Evolutionary conservation across 441 rosid species (phyloP).

Genomic region (Bocquillonia castaneifolia): DNA sequence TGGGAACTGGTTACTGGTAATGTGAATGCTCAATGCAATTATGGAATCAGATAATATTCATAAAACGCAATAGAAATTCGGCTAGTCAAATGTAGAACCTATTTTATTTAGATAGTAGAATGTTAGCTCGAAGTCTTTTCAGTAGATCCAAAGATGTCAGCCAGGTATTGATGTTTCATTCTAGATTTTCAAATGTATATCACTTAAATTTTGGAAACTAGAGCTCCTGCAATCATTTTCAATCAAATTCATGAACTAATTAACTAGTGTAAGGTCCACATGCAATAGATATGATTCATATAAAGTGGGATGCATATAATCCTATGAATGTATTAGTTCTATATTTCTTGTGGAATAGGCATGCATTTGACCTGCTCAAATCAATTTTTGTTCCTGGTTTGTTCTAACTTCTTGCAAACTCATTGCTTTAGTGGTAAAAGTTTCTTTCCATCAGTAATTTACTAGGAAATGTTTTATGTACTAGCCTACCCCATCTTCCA

Average conservation of each 20-base stretch:
- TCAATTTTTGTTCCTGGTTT: neutral
- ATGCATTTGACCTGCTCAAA: neutral
- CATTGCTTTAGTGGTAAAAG: neutral
- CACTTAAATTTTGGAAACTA: neutral
- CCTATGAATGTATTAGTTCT: neutral
- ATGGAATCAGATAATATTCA: neutral
- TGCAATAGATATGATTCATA: neutral
- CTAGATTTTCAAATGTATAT: neutral
- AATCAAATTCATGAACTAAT: neutral
- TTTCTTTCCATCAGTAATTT: neutral
- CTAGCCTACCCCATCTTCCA: neutral
- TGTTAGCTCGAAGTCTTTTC: too few species aligned
- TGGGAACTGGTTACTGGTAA: neutral
- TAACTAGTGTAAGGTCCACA: neutral
- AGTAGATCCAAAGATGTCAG: neutral
- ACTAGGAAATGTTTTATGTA: neutral
- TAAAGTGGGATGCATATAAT: neutral
- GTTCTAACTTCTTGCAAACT: neutral
- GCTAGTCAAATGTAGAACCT: neutral
- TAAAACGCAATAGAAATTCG: neutral
- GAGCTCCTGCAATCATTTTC: neutral
- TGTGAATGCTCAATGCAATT: neutral
- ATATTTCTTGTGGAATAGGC: neutral
- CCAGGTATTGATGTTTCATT: neutral
- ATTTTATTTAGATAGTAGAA: neutral